These are phyloP conservation scores for Fraxinus anomala DNA, from an alignment of 257 asterid species.

Conservation along the genomic window DNA sequence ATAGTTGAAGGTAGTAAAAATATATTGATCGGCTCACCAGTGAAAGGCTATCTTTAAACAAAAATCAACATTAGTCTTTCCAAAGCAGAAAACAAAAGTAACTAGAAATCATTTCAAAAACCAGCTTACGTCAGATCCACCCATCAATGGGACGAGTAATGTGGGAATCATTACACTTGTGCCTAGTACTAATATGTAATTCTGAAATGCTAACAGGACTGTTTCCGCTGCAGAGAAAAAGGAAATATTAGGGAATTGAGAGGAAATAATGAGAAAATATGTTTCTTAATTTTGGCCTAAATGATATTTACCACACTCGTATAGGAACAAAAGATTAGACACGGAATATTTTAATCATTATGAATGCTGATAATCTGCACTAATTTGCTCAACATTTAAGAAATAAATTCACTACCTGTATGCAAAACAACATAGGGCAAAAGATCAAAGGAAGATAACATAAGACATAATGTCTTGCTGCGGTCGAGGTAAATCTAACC, in stretches of 20 bases:
- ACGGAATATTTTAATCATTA: background rate
- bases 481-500: background rate
- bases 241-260: constrained; percentile 27
- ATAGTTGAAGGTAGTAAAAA: background rate
- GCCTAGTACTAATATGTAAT: constrained; percentile 86
- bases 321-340: background rate
- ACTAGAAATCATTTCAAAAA: constrained; percentile 17
- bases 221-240: constrained; percentile 84
- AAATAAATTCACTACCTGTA: background rate
- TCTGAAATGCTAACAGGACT: constrained; percentile 90
- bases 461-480: background rate
- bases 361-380: background rate
- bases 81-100: background rate
- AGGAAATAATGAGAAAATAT: constrained; percentile 3
- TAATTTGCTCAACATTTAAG: background rate
- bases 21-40: background rate
- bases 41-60: background rate
- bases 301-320: constrained; percentile 8
- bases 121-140: constrained; percentile 84
- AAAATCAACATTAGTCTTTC: background rate
- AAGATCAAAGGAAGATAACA: constrained; percentile 1
- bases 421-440: background rate
- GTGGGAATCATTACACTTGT: constrained; percentile 98
- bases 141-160: constrained; percentile 86
- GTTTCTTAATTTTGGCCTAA: constrained; percentile 7